Base-by-base conservation (phyloP, 2,329 filamentous ascomycete species). In the Tolypocladium album region DNA sequence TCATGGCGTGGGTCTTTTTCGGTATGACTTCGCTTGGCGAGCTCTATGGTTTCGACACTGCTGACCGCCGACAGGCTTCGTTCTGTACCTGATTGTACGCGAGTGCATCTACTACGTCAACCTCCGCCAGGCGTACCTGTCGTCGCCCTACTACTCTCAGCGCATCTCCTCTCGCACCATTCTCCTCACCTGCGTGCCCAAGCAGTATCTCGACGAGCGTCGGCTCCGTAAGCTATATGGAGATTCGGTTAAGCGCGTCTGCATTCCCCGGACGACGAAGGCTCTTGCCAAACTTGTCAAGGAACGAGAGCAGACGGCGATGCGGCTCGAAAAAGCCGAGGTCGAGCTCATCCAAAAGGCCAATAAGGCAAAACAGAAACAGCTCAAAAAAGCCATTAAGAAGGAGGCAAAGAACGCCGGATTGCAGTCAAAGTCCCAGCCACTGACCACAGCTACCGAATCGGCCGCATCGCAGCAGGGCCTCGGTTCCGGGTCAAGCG, bases 31-130 rank as follows among this genome's bases (percentile, higher is more conserved):
- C 22, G 27, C 20, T 1, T 27, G 17, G 5, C 2, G 34, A 7
- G 27, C 43, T 4, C 12, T 15, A 9, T 31, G 20, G 11, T 6
- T 12, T 11, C 1, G 36, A 3, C 52, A 9, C 31, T 31, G 55
- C 52, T 60, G 45, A 60, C 53, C 11, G 17, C 2, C n/a, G 4
- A n/a, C 89, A 72, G 84, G 84, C 55, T 97, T 97, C 70, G 81
- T 97, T 64, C 88, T 97, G 72, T 94, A 90, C 75, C 87, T 90
- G 69, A 85, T 97, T 63, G 88, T 92, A 60, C 84, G 93, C 61
- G 93, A 97, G 74, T 87, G 85, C 70, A 88, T 97, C 67, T 96
- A 88, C 81, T 96, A 90, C 74, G 88, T 97, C 78, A 96, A 95
- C 69, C 76, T 97, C 58, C 89, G 92, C 64, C 93, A 97, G 75